Base-by-base conservation (phyloP, 257 asterid species). In the Cordia subcordata region DNA sequence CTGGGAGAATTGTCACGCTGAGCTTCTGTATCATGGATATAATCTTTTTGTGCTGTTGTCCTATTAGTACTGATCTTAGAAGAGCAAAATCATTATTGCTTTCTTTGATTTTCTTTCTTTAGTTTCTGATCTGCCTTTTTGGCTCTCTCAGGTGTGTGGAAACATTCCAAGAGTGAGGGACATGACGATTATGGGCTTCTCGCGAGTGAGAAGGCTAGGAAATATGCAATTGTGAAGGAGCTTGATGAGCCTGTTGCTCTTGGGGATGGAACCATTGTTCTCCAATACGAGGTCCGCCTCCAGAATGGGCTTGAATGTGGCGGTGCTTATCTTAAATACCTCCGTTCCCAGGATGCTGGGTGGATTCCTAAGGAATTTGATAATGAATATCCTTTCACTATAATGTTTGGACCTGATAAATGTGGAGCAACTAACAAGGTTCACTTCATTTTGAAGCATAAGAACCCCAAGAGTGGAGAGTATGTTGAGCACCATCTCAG, bases 281-380 rank as follows among this genome's bases (percentile, higher is more conserved):
- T 92, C 54, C 99, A 92, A 50, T 92, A 68, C 17, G 99, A 92
- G 73, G 95, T 80, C 44, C 97, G 99, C 65, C 86, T 92, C 62
- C 99, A 92, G 70, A 77, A 79, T 2, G 96, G 96, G n/a, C 96
- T 88, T 23, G 99, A 92, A 65, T 88, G 99, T 68, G 99, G 99
- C 57, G 99, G 97, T 67, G 99, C 99, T 62, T 92, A 92, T 63
- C 51, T 92, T 61, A 92, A 92, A 73, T 88, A 84, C 71, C 96
- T 92, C 54, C 96, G 95, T 13, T 96, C 99, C 5, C 99, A 92
- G 67, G 94, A 74, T 38, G 92, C 86, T 44, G 94, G 90, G 5
- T 93, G 97, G 99, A 68, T 54, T 23, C 73, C 99, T 0, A 87
- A 89, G 76, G 96, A 73, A 57, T 93, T 93, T 38, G 94, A 89